A percentile compares a stretch with the other conserved stretches of the same genome.
Evolutionary conservation across 768 basidiomycete genomes (phyloP).

Genomic region (Russula compacta): DNA sequence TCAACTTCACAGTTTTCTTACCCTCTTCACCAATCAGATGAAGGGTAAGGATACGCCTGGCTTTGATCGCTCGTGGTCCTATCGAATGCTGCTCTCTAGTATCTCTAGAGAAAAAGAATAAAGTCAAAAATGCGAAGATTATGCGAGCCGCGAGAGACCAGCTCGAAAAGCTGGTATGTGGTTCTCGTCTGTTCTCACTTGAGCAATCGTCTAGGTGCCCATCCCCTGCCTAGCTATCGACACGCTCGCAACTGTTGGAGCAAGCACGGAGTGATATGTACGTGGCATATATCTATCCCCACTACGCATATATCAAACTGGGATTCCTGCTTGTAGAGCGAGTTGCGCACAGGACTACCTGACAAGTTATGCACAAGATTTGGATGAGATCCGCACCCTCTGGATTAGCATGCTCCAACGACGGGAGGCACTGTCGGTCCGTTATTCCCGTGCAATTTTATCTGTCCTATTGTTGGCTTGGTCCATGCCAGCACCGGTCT

Average conservation of each 20-base stretch:
- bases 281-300: background rate
- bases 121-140: background rate
- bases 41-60: background rate
- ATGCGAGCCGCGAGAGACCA: slow-evolving; percentile 8
- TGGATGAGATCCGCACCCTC: slow-evolving; percentile 8
- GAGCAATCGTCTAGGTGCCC: background rate
- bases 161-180: slow-evolving; percentile 4
- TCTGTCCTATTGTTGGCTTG: background rate
- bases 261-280: slow-evolving; percentile 6
- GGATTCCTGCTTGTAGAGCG: background rate
- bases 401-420: background rate
- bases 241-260: background rate
- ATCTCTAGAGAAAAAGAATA: slow-evolving; percentile 2
- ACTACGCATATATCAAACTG: slow-evolving; percentile 2
- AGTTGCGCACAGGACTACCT: background rate
- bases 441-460: background rate
- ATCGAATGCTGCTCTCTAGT: background rate
- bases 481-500: background rate
- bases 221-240: background rate
- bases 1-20: background rate
- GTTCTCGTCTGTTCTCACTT: background rate
- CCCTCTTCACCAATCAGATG: slow-evolving; percentile 6
- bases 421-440: slow-evolving; percentile 6
- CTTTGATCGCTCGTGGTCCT: background rate
- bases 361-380: background rate